Evolutionary conservation across 257 asterid genomes (phyloP), one percentile per base, ranked within the genome.

Genomic region (Coffea eugenioides): DNA sequence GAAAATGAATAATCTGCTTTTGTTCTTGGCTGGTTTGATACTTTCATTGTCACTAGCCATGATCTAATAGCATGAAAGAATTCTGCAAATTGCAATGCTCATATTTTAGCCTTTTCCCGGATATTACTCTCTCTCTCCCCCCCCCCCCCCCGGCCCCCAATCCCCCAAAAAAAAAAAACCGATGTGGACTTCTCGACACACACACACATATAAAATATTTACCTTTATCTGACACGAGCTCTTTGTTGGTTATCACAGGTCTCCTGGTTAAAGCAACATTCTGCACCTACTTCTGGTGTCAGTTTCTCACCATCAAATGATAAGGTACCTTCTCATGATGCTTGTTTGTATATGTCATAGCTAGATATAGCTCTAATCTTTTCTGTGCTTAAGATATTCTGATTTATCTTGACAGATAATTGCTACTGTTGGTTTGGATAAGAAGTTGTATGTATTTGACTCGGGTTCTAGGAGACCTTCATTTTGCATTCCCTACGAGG

Each of bases 231-330:
- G 21, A 45, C 69, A 73, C 59, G 59, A 72, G 51, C 75, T 27
- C 8, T 49, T 67, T 67, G 27, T 56, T 39, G 74, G 77, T 27
- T 81, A 69, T 78, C 69, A 70, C 88, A 94, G 97, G 92, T 88
- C 87, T 94, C 99, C 80, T 96, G 99, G 99, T 76, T 89, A 81
- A 94, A 92, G 90, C 98, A 96, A 86, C 99, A 96, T 85, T 94
- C 98, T 79, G 97, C 99, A 68, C 99, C 98, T 67, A 91, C 92
- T 81, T 90, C 98, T 83, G 97, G 97, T 8, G 88, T 96, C 86
- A 86, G 97, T 89, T 94, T 96, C 86, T 96, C 98, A 81, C 97
- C 99, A 83, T 89, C 95, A 85, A 92, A 91, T 77, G 99, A 96
- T 86, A 96, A 94, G 99, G 99, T 93, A 81, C 84, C 72, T 78